phyloP scores from a whole-genome alignment of 192 early-diverging fungal species.

The Gaertneriomyces semiglobifer region DNA sequence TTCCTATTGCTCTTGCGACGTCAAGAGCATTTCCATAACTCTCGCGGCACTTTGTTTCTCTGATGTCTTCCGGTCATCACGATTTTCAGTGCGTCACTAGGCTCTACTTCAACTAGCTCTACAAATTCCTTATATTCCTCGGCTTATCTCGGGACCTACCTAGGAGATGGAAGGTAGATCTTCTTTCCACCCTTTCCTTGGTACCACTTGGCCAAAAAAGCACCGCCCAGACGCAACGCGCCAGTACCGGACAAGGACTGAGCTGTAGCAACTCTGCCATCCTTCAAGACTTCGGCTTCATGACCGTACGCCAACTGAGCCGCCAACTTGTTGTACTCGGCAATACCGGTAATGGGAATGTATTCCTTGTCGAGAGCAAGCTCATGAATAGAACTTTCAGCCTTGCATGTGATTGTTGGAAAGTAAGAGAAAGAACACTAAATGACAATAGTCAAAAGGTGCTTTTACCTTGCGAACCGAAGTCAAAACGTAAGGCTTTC shows the following conservation, averaged over 20 bases:
- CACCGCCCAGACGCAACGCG: constrained; percentile 89
- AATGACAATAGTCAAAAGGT: neutral
- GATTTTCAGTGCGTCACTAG: neutral
- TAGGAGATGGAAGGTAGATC: constrained; percentile 86
- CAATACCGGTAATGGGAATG: constrained; percentile 87
- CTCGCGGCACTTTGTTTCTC: too few species aligned
- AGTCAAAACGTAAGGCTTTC: constrained; percentile 87
- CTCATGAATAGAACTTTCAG: constrained; percentile 70
- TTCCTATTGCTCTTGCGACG: too few species aligned
- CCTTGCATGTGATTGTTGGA: constrained; percentile 43
- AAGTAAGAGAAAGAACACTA: too few species aligned
- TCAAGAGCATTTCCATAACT: too few species aligned
- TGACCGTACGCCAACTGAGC: constrained; percentile 82
- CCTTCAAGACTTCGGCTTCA: constrained; percentile 63
- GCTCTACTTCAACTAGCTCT: neutral
- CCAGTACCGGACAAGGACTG: constrained; percentile 99
- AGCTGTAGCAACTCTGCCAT: constrained; percentile 71
- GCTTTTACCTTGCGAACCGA: constrained; percentile 74
- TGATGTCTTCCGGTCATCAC: neutral
- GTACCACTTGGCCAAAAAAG: constrained; percentile 79
- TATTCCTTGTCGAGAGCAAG: constrained; percentile 91
- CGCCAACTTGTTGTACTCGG: constrained; percentile 78
- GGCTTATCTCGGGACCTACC: constrained; percentile 11
- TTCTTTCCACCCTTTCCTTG: constrained; percentile 70
- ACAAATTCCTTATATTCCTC: neutral